These are phyloP conservation scores for Paraconiothyrium brasiliense DNA, from an alignment of 2,329 filamentous ascomycete genomes.

Conservation along the genomic window DNA sequence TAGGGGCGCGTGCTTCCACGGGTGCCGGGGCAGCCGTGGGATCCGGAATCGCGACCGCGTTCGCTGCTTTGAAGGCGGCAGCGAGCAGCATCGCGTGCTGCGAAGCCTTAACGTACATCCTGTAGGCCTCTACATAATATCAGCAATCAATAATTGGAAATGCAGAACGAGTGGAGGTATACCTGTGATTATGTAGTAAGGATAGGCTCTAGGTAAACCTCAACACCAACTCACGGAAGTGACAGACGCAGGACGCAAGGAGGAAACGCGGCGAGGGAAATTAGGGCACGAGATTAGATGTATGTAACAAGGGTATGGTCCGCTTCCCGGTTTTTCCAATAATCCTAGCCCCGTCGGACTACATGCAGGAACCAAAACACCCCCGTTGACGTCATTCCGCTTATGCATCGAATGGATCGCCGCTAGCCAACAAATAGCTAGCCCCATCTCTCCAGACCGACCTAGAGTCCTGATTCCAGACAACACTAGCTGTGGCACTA, in stretches of 20 bases:
- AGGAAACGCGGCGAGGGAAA: conserved; percentile 11
- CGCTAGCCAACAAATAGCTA: neutral
- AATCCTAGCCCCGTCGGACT: neutral
- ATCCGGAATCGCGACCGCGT: conserved; percentile 43
- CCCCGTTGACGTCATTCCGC: conserved; percentile 11
- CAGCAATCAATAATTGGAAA: conserved; percentile 1
- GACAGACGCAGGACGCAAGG: conserved; percentile 18
- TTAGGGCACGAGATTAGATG: conserved; percentile 2
- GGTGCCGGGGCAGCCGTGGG: conserved; percentile 41
- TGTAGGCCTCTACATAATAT: conserved; percentile 12
- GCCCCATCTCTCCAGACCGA: conserved; percentile 1
- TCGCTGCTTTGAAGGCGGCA: conserved; percentile 29
- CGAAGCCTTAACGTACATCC: conserved; percentile 27
- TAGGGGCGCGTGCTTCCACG: conserved; percentile 40
- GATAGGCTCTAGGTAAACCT: conserved; percentile 1
- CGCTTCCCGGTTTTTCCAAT: conserved; percentile 11
- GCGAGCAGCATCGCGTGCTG: conserved; percentile 36
- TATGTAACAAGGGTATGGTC: neutral
- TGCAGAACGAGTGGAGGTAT: neutral
- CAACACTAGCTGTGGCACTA: too few species aligned
- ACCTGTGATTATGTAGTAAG: conserved; percentile 12
- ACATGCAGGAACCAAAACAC: conserved; percentile 13
- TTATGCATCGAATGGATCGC: neutral
- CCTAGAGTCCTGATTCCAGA: neutral
- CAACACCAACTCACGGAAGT: conserved; percentile 15